Evolutionary conservation across 2,329 filamentous ascomycete genomes (phyloP), one percentile per base, ranked within the genome.

Genomic region (Ophiostoma ulmi): DNA sequence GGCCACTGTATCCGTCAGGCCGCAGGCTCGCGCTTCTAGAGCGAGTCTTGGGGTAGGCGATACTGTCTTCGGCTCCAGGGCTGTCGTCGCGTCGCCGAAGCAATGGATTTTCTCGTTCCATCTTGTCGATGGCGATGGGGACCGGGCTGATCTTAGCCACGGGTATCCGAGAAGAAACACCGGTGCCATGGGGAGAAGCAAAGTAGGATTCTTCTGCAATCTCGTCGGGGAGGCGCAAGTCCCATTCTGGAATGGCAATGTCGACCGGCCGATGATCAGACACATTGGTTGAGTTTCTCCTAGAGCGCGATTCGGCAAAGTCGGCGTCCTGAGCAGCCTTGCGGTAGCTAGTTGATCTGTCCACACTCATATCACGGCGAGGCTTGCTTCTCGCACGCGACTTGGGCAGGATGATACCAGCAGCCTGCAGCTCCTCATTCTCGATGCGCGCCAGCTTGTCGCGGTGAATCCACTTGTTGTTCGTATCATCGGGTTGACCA

Each of bases 361-460:
- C 78, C 38, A 75, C 73, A 44, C 71, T 71, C 2, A 41, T 52
- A 22, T 74, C 72, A 6, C 73, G 71, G n/a, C 75, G 73, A 1
- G 73, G 79, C 74, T 70, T 80, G 75, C 76, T 80, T 69, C 84
- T 80, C 69, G 86, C 81, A 73, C 87, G 81, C 41, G 85, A 76
- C 75, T 83, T 80, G 73, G 88, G 83, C 72, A 90, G 77, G 68
- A 86, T 82, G 75, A 94, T 88, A 39, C 91, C 92, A 7, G 91
- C 91, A 72, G 91, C 91, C 78, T 93, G 90, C 73, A 95, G 84
- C 80, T 95, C 92, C 76, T 89, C 86, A 75, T 83, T 94, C 80
- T 95, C 92, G 75, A 94, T 95, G 77, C 87, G 87, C 70, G 91
- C 91, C 73, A 95, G 81, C 80, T 94, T 94, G 80, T 95, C 92